Evolutionary conservation across 2,329 filamentous ascomycete genomes (phyloP).

Genomic region (Coniochaeta sp.): DNA sequence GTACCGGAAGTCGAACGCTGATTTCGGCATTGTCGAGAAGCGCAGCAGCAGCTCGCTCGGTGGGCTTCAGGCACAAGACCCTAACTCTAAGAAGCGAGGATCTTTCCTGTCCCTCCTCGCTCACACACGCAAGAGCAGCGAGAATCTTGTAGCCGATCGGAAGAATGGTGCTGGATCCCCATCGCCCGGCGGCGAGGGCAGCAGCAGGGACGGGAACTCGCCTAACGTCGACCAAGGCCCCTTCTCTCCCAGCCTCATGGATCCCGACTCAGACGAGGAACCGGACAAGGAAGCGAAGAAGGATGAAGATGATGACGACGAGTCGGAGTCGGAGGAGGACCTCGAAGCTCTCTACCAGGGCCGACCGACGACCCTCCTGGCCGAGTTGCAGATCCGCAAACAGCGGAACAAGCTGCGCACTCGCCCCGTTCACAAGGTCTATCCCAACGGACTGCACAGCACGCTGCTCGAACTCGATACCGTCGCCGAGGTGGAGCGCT

Average conservation of each 20-base stretch:
- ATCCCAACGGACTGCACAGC: slow-evolving; percentile 74
- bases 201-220: slow-evolving; percentile 19
- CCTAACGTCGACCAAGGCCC: slow-evolving; percentile 20
- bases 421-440: slow-evolving; percentile 53
- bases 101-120: slow-evolving; percentile 15
- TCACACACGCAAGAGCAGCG: slow-evolving; percentile 5
- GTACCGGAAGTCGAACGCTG: slow-evolving; percentile 15
- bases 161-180: slow-evolving; percentile 10
- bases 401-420: slow-evolving; percentile 78
- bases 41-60: slow-evolving; percentile 16
- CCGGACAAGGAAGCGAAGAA: slow-evolving; percentile 6
- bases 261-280: slow-evolving; percentile 21
- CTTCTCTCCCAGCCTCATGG: slow-evolving; percentile 13
- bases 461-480: slow-evolving; percentile 88
- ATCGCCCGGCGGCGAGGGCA: slow-evolving; percentile 13
- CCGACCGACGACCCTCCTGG: slow-evolving; percentile 81
- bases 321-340: slow-evolving; percentile 37
- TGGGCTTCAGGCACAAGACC: neutral
- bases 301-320: slow-evolving; percentile 29
- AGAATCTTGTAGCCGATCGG: slow-evolving; percentile 12
- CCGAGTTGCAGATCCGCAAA: slow-evolving; percentile 87
- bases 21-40: slow-evolving; percentile 12
- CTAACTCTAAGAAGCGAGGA: slow-evolving; percentile 14
- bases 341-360: slow-evolving; percentile 50
- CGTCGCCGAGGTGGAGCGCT: slow-evolving; percentile 77